phyloP scores from a whole-genome alignment of 2,329 filamentous ascomycete species.

The Exophiala sp. region DNA sequence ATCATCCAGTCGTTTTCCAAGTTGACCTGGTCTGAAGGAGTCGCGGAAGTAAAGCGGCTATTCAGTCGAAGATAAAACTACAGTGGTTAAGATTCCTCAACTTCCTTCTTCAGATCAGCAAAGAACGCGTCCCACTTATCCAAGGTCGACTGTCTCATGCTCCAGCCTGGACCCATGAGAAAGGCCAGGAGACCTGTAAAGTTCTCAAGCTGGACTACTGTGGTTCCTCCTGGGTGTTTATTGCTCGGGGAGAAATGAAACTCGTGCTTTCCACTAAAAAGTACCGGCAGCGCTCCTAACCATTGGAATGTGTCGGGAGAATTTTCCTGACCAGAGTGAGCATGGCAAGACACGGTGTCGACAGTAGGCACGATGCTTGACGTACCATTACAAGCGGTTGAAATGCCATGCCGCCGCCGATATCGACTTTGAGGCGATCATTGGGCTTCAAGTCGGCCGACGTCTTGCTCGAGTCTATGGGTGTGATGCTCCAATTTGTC shows the following conservation, averaged over 20 bases:
- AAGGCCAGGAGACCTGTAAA: background rate
- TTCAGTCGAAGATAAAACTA: no score
- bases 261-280: background rate
- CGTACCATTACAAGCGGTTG: background rate
- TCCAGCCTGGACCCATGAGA: background rate
- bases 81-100: no score
- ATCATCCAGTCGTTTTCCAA: no score
- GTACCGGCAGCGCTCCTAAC: background rate
- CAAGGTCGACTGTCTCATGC: background rate
- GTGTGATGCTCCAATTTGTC: background rate
- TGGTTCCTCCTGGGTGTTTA: slow-evolving; percentile 2
- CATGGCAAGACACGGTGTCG: no score
- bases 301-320: background rate
- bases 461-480: background rate
- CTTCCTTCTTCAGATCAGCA: background rate
- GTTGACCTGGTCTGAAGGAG: no score
- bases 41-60: no score
- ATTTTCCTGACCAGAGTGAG: background rate
- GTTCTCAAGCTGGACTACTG: background rate
- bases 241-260: background rate
- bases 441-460: background rate
- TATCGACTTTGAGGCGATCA: background rate
- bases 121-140: slow-evolving; percentile 2
- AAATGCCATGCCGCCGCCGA: background rate
- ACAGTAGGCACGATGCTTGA: background rate